These are phyloP conservation scores for Volutella citrinella DNA, from an alignment of 2,329 filamentous ascomycete species.

Conservation along the genomic window DNA sequence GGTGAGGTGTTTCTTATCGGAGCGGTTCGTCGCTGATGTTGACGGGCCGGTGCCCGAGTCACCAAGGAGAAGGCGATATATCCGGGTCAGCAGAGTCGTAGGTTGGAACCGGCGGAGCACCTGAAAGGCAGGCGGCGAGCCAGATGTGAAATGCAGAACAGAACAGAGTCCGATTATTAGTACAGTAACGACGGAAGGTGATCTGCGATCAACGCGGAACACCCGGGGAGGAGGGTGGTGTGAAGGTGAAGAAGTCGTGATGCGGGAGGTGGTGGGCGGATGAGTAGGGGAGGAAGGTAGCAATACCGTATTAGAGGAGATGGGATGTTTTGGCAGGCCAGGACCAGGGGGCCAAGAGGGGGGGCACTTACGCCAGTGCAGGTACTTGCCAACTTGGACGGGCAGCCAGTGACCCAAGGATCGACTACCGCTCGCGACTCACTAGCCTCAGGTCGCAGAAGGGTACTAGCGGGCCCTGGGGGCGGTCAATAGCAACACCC, in stretches of 20 bases:
- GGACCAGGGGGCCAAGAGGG: slow-evolving; percentile 18
- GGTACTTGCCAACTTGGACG: no score
- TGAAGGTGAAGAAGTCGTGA: slow-evolving; percentile 13
- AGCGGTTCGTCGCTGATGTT: slow-evolving; percentile 10
- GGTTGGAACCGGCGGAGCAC: no score
- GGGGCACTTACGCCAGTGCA: no score
- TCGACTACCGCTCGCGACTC: no score
- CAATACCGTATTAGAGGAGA: slow-evolving; percentile 15
- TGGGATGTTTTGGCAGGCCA: slow-evolving; percentile 24
- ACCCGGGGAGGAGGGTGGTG: slow-evolving; percentile 16
- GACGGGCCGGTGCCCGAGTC: slow-evolving; percentile 17
- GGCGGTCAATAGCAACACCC: neutral
- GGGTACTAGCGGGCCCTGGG: neutral
- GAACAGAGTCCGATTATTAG: no score
- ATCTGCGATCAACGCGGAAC: slow-evolving; percentile 24
- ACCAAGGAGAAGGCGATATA: slow-evolving; percentile 17
- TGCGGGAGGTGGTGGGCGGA: slow-evolving; percentile 14
- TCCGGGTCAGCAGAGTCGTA: no score
- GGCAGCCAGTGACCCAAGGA: no score
- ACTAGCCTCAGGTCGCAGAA: no score
- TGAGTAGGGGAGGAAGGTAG: slow-evolving; percentile 17
- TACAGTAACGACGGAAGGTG: no score
- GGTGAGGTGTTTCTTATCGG: slow-evolving; percentile 3
- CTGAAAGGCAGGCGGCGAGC: no score
- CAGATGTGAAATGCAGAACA: no score